Evolutionary conservation across 2,329 filamentous ascomycete genomes (phyloP).

Genomic region (Colletotrichum spinosum): DNA sequence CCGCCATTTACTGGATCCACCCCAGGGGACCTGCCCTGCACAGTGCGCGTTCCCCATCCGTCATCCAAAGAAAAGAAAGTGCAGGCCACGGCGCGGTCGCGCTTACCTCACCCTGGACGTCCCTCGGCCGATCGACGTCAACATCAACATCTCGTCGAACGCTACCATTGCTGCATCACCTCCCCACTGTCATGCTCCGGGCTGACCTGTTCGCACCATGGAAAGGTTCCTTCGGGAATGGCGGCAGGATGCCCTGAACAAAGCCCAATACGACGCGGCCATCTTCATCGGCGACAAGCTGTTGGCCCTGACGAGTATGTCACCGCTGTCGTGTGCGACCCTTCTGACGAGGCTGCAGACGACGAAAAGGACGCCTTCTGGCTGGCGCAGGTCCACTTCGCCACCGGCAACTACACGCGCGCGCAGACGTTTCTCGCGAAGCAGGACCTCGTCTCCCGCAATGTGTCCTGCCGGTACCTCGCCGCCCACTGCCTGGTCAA

Average conservation of each 20-base stretch:
- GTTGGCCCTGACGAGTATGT: slow-evolving; percentile 87
- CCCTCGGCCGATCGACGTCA: slow-evolving; percentile 23
- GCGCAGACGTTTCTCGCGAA: slow-evolving; percentile 88
- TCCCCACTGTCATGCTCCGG: too few relatives aligned
- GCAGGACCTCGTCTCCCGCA: slow-evolving; percentile 84
- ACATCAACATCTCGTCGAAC: slow-evolving; percentile 16
- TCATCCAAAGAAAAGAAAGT: slow-evolving; percentile 38
- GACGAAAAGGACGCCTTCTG: slow-evolving; percentile 95
- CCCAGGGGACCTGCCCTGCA: slow-evolving; percentile 27
- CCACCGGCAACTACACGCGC: slow-evolving; percentile 92
- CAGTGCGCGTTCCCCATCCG: slow-evolving; percentile 34
- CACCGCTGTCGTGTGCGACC: background rate
- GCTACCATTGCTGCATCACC: too few relatives aligned
- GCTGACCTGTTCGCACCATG: slow-evolving; percentile 63
- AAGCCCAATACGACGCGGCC: slow-evolving; percentile 95
- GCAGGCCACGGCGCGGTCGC: slow-evolving; percentile 25
- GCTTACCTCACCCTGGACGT: slow-evolving; percentile 31
- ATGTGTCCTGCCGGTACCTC: slow-evolving; percentile 90
- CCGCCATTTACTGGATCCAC: slow-evolving; percentile 37
- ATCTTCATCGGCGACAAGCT: slow-evolving; percentile 98
- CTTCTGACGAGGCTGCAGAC: slow-evolving; percentile 63
- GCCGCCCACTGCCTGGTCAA: slow-evolving; percentile 95
- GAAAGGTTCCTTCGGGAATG: slow-evolving; percentile 93
- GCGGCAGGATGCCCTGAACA: slow-evolving; percentile 95
- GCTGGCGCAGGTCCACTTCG: slow-evolving; percentile 98